phyloP scores from a whole-genome alignment of 768 basidiomycete species.

The Astraeus odoratus region DNA sequence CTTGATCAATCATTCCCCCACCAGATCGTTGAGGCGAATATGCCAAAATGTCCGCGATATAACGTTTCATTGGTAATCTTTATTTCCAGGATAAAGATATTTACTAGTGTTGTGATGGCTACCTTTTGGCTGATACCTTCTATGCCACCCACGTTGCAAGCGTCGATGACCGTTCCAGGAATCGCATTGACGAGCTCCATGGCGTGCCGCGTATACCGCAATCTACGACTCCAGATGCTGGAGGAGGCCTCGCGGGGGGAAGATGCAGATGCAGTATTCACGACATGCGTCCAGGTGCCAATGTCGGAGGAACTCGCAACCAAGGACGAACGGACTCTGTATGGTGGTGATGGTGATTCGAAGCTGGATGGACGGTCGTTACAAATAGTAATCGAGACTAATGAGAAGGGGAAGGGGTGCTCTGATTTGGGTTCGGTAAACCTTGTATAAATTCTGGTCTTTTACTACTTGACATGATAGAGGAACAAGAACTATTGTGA shows the following conservation, averaged over 20 bases:
- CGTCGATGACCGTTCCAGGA: slow-evolving; percentile 15
- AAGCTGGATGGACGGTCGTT: not conserved
- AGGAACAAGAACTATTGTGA: too few species aligned
- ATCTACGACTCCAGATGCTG: slow-evolving; percentile 11
- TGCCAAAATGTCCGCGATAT: not conserved
- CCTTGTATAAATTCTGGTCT: too few species aligned
- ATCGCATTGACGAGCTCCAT: slow-evolving; percentile 18
- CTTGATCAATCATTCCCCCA: too few species aligned
- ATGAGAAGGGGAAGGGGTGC: too few species aligned
- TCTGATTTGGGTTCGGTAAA: too few species aligned
- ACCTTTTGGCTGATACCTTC: not conserved
- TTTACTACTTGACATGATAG: too few species aligned
- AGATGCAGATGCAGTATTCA: slow-evolving; percentile 36
- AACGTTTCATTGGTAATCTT: too few species aligned
- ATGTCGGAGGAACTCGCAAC: not conserved
- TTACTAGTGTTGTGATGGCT: too few species aligned
- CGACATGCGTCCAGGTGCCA: not conserved
- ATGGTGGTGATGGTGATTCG: too few species aligned
- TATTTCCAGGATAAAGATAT: too few species aligned
- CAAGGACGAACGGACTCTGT: not conserved
- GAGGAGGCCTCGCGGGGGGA: slow-evolving; percentile 12
- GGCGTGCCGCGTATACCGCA: slow-evolving; percentile 20
- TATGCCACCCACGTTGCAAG: slow-evolving; percentile 11
- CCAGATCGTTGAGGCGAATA: too few species aligned
- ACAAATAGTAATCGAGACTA: not conserved